Evolutionary conservation across 257 asterid genomes (phyloP), one percentile per base, ranked within the genome.

Genomic region (Penstemon eatonii): DNA sequence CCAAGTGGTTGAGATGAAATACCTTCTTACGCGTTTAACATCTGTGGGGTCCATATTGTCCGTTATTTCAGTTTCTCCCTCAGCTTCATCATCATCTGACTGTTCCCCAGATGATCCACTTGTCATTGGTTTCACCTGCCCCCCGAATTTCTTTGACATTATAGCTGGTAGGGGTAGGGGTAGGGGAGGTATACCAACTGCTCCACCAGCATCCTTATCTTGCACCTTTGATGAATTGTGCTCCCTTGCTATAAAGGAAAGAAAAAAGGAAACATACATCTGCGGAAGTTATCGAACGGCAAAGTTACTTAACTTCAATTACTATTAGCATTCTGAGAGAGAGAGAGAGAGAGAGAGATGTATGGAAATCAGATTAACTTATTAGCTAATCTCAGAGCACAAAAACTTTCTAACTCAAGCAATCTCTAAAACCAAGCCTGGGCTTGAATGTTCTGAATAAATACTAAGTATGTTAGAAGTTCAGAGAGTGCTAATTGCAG

Each of bases 1-100:
- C 41, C 61, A 63, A 18, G 71, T 56, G 39, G 44, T 64, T 44
- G n/a, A 60, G 72, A n/a, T 25, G 56, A 79, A 25, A 52, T 82
- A 94, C 99, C 99, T 94, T 79, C 99, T 85, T 80, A 86, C 71
- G 33, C 97, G 97, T 76, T 89, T 94, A 47, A 86, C 88, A 84
- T 90, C 89, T 19, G 93, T 50, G 55, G 95, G 89, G 58, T 81
- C 86, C 83, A 38, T 75, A 64, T 82, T 87, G 46, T 81, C 85
- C 77, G 81, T 80, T 65, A 80, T 72, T 69, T 89, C 97, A 67
- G 76, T 77, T 78, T 91, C 99, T 70, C 91, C 96, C 62, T 93
- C 97, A 43, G 74, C 83, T 60, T 94, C 99, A 73, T 91, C 99
- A 58, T 94, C 96, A 79, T 94, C 89, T 0, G 97, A 87, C 73